Evolutionary conservation across 1,284 basidiomycete genomes (phyloP), one percentile per base, ranked within the genome.

Genomic region (Austroboletus novae-zelandiae): DNA sequence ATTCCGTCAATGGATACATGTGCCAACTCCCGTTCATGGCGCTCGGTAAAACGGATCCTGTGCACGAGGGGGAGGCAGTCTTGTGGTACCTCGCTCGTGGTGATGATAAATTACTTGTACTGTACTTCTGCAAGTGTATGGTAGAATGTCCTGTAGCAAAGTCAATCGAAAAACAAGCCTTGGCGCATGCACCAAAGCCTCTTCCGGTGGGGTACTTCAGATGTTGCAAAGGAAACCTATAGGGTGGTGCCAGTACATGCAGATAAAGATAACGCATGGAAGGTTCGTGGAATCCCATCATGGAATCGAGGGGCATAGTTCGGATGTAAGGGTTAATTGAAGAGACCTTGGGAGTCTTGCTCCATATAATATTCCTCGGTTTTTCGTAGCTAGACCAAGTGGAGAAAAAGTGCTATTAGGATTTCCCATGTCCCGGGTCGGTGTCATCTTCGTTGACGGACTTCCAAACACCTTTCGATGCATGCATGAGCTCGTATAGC

Each of bases 401-500:
- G 43, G 50, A 35, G 47, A 50, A 14, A 45, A 36, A 32, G 41
- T 25, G 45, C 45, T 9, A 42, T 63, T 47, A 65, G 27, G 55
- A 51, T 50, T 48, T 51, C 32, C 45, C 39, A 55, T 31, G 49
- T 46, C 53, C 45, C 15, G 31, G 17, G 32, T 55, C 43, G 35
- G 7, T 30, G 23, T 20, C 34, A 51, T 54, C 52, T 39, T 54
- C 51, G 7, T 27, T 29, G 31, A 73, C 66, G 17, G 80, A 74
- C 65, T 87, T 93, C 90, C 89, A 94, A 13, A 94, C 77, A 52
- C 87, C 86, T 64, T 90, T 91, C 0, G 91, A 86, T 1, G 84
- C 89, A 57, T 91, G 86, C 91, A 95, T 93, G 52, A 98, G 77
- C 67, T 95, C 92, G 64, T 95, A 93, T 40, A 97, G 71, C 67